Evolutionary conservation across 2,329 filamentous ascomycete genomes (phyloP), one percentile per base, ranked within the genome.

Genomic region (Sphaerostilbella broomeana): DNA sequence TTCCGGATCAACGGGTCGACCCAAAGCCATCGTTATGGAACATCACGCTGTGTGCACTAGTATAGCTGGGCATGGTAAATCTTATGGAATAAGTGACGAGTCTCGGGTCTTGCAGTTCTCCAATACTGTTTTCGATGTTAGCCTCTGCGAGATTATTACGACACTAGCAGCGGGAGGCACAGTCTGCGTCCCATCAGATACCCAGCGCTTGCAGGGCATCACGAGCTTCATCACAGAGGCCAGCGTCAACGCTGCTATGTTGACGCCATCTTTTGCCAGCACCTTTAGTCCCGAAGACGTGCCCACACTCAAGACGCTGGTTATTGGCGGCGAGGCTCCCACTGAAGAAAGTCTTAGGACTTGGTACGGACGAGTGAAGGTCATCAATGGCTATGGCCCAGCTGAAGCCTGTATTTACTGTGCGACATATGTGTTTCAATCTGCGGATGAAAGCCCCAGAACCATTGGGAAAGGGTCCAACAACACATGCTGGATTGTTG

Each of bases 331-430:
- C 18, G 45, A 47, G 35, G 35, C 45, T 13, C 19, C 35, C 18
- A n/a, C 30, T 7, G 24, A 20, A 6, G 40, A 43, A 3, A 17
- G 26, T 6, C 11, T 43, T n/a, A 28, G n/a, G 6, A 25, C 29
- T 10, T 45, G 38, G 43, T 20, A 11, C 19, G 24, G 46, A 15
- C 58, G 50, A 46, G 53, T 62, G 17, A 53, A 55, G 39, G 48
- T 65, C 22, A 45, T 62, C 37, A 64, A 67, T 50, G 60, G 54
- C 1, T 69, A 65, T 43, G 65, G 66, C 0, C 65, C 65, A 12
- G 61, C 64, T 4, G 66, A 69, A 50, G 55, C 54, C 26, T 58
- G 59, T 31, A 54, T 68, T 5, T 25, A 30, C 19, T 37, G 35
- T 21, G 29, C 40, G 5, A 2, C 30, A 2, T 35, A 45, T 12